Evolutionary conservation across 2,329 filamentous ascomycete species (phyloP), one percentile per base, ranked within the genome.

Genomic region (Aspergillus pseudonomiae): DNA sequence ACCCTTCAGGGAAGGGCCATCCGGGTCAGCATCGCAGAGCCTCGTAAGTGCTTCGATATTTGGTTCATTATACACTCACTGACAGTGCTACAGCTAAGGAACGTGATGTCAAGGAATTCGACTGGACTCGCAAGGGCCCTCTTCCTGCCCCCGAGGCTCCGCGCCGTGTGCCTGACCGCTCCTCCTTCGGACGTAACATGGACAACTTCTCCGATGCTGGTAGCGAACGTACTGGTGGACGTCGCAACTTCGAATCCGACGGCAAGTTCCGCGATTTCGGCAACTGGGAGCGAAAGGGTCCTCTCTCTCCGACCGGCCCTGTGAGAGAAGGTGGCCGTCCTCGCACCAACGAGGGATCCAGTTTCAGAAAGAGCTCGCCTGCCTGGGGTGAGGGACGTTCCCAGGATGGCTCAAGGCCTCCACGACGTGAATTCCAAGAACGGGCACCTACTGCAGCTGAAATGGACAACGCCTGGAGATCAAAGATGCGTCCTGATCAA

Each of bases 201-300:
- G 86, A 84, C 71, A 83, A 78, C 70, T 77, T 79, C 65, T 87
- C 84, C 10, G 84, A 85, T 69, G 81, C 80, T 58, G 83, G 82
- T 55, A 84, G 87, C 69, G 90, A 93, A 59, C 91, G 91, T 64
- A 88, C 88, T 67, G 82, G 88, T 68, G 82, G 80, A 54, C 83
- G 88, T 70, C 89, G 91, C 69, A 90, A 91, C 69, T 87, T 87
- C 58, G 87, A 88, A 67, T 82, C 84, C 59, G 92, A 94, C 76
- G 90, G 90, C 69, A 94, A 92, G 77, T 80, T 88, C 62, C 89
- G 92, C 63, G 92, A 96, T 76, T 91, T 95, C 69, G 86, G 88
- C 70, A 96, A 93, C 79, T 99, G 95, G 95, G 94, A 97, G 80
- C 91, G 95, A 72, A 95, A 92, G 76, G 95, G 95, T 14, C 95